Conservation (phyloP, 192 early-diverging fungal species). For the Paraglomus brasilianum region DNA sequence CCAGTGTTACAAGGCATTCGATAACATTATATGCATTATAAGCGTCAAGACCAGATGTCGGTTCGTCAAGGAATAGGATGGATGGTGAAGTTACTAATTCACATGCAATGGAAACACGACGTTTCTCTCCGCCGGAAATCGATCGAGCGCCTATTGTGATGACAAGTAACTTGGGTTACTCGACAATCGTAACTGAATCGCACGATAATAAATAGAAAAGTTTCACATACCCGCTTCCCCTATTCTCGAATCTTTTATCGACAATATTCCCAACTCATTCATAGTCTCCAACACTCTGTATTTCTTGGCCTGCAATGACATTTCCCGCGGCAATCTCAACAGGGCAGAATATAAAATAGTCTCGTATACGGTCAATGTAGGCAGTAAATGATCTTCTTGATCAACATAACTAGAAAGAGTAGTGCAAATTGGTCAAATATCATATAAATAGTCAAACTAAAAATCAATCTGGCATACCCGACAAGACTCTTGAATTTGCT, state of each 20-base stretch:
- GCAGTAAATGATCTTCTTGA: conserved; percentile 87
- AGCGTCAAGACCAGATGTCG: conserved; percentile 82
- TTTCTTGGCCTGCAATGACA: conserved; percentile 66
- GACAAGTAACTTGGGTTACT: neutral
- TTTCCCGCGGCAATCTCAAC: conserved; percentile 71
- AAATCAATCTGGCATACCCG: conserved; percentile 65
- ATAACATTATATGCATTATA: conserved; percentile 95
- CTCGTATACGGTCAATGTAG: conserved; percentile 87
- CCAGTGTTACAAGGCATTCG: conserved; percentile 81
- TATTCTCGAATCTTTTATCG: conserved; percentile 78
- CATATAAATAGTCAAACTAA: neutral
- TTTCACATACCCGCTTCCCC: conserved; percentile 51
- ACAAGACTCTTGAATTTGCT: conserved; percentile 68
- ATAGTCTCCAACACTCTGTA: conserved; percentile 77
- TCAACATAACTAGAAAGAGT: conserved; percentile 69
- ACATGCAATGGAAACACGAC: conserved; percentile 90
- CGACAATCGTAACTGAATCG: neutral
- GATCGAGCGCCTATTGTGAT: conserved; percentile 57
- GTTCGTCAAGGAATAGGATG: conserved; percentile 89
- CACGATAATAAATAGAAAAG: neutral
- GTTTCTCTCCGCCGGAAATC: conserved; percentile 90
- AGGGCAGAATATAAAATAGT: conserved; percentile 87
- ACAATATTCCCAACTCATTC: conserved; percentile 81
- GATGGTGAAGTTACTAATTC: conserved; percentile 89
- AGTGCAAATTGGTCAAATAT: neutral